Base-by-base conservation (phyloP, 2,329 filamentous ascomycete genomes). In the Akanthomyces muscarius region DNA sequence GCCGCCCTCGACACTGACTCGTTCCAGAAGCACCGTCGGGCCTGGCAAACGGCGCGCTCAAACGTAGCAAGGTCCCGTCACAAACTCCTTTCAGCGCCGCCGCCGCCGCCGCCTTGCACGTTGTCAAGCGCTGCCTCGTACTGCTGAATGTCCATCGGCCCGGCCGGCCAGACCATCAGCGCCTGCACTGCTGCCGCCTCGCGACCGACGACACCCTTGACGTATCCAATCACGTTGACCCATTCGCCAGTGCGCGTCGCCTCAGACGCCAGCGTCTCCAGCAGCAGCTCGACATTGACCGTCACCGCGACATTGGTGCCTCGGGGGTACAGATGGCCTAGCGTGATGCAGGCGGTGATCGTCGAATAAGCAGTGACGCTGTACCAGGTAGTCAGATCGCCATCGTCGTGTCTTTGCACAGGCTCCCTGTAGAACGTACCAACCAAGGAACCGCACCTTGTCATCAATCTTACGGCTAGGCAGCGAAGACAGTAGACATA, bases 381-480 rank as follows among this genome's bases (percentile, higher is more conserved):
- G 67, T 63, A 63, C 51, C 5, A 14, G 48, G 3, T 11, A 28
- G 42, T 57, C 28, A 47, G 54, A 18, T 54, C 21, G 8, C 36
- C 13, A 30, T 23, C 1, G 6, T 6, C n/a, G 33, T 11, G 33
- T 41, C 33, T 23, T 14, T 42, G 13, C 21, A 44, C 14, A 52
- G n/a, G 41, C 21, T 61, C 62, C n/a, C 48, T 18, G 51, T 57
- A 28, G 4, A 6, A 77, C 86, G 78, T 82, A 97, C 94, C 93
- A 97, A 75, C 92, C 93, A 57, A 98, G 77, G 74, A 98, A 96
- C 65, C 94, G 88, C 65, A 97, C 89, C 77, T 98, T 98, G n/a
- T 86, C 84, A 47, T 85, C 84, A 16, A 78, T 67, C n/a, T 77
- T 71, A 55, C 78, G 78, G 57, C 72, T 71, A 4, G 82, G 77